Conservation (phyloP, 768 basidiomycete species). For the Mycena floridula region DNA sequence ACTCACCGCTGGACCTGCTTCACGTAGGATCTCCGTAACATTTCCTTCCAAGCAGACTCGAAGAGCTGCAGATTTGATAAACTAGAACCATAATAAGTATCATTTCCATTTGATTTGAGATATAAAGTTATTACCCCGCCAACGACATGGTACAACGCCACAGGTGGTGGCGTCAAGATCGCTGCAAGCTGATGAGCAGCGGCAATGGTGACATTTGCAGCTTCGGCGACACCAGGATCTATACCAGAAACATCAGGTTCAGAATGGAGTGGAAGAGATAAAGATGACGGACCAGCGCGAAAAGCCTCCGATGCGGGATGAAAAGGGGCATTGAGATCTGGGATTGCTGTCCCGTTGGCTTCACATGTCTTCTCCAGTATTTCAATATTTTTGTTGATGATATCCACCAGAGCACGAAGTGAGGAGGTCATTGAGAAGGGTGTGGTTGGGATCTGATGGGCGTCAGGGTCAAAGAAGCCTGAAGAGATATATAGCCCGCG, state of each 20-base stretch:
- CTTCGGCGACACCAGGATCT: conserved; percentile 21
- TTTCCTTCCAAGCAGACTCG: not conserved
- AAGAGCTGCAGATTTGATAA: not conserved
- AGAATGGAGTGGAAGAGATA: no score
- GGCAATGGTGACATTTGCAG: conserved; percentile 22
- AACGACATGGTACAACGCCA: conserved; percentile 14
- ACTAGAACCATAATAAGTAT: no score
- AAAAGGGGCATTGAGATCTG: conserved; percentile 21
- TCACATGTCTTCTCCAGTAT: conserved; percentile 17
- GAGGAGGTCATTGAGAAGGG: not conserved
- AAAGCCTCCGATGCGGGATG: conserved; percentile 21
- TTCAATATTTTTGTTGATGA: conserved; percentile 5
- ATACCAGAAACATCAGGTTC: no score
- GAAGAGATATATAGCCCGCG: no score
- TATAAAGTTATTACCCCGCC: conserved; percentile 12
- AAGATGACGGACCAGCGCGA: no score
- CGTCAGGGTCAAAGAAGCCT: no score
- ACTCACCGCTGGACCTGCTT: not conserved
- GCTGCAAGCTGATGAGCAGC: conserved; percentile 28
- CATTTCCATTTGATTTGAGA: not conserved
- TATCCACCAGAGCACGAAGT: not conserved
- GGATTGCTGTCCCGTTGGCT: conserved; percentile 12
- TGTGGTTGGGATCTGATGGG: no score
- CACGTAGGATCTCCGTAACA: not conserved
- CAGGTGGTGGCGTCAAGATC: conserved; percentile 19